Base-by-base conservation (phyloP, 2,329 filamentous ascomycete genomes). In the Colletotrichum endophyticum region DNA sequence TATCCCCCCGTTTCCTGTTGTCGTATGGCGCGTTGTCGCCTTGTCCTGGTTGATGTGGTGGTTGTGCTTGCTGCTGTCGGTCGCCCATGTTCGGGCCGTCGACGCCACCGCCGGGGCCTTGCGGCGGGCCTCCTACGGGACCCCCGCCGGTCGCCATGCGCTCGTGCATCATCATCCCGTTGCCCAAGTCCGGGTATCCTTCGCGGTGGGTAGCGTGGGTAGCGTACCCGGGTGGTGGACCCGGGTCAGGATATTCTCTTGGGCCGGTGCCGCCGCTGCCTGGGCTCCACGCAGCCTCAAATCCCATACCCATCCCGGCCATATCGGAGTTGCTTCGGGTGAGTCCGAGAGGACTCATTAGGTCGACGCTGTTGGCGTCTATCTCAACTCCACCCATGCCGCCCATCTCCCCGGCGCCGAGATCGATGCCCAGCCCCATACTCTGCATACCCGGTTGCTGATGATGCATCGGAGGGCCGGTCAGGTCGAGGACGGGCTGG, bases 301-400 rank as follows among this genome's bases (percentile, higher is more conserved):
- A 72, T 5, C 59, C 76, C 73, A 77, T 77, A n/a, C 73, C 64
- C 68, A 77, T 77, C 4, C 49, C 53, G 5, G 76, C 34, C 73
- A 77, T 76, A n/a, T 76, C 68, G n/a, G 63, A 66, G 62, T 77
- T 75, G 70, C 75, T 77, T 39, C 75, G 66, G 15, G 75, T 72
- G 28, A 78, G 66, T 16, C 70, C 72, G 22, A 77, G 12, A 9
- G 77, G 77, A 59, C 75, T 78, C 71, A 77, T 78, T 2, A 78
- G 36, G 32, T 77, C 77, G 32, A 78, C 71, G 6, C 67, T 73
- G 44, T 66, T 64, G 12, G 70, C 66, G 32, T 73, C 66, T 62
- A 78, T 70, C 16, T 78, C 76, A 5, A 77, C 74, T 7, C 70
- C 70, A 2, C 57, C 70, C 19, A 76, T 27, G 1, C 70, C 61